Base-by-base conservation (phyloP, 2,329 filamentous ascomycete species). In the Calonectria pteridis region DNA sequence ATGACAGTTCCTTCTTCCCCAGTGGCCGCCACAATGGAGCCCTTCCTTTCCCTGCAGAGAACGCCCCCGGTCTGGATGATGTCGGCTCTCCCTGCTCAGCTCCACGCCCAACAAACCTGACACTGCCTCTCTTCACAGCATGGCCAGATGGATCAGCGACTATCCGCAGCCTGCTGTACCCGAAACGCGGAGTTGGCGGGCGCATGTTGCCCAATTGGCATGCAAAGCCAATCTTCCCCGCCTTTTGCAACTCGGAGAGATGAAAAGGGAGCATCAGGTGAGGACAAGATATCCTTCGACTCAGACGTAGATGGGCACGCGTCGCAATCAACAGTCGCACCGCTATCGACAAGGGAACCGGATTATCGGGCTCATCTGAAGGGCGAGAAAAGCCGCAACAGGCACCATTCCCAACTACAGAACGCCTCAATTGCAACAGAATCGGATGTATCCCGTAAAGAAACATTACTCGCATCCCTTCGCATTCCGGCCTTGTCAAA, bases 31-130 rank as follows among this genome's bases (percentile, higher is more conserved):
- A 65, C 53, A 58, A 29, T 53, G 71, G 66, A 59, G n/a, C 50
- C 50, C 51, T 69, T 46, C 37, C 40, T 73, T 31, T 63, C 33
- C 70, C 55, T 40, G 16, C 51, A 64, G 43, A 62, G 31, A 31
- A 26, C 46, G 53, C 53, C 62, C 53, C 55, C 35, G 33, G 55
- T 29, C 55, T 28, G 55, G 23, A 40, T 26, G 37, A 62, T 55
- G 50, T 53, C 65, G 28, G n/a, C 29, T 40, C 69, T 71, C 62
- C 40, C 62, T 59, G 62, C 46, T 65, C 50, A 69, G 66, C 59
- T 69, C 66, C 66, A 69, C 66, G 71, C 66, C 62, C 71, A 73
- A 73, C 71, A 73, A 73, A 73, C 71, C 43, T 58, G 71, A 51
- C 59, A 69, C 50, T 73, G 71, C 71, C 71, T 69, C 67, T 62